phyloP scores from a whole-genome alignment of 2,329 filamentous ascomycete species.

The Penicillium crustosum region DNA sequence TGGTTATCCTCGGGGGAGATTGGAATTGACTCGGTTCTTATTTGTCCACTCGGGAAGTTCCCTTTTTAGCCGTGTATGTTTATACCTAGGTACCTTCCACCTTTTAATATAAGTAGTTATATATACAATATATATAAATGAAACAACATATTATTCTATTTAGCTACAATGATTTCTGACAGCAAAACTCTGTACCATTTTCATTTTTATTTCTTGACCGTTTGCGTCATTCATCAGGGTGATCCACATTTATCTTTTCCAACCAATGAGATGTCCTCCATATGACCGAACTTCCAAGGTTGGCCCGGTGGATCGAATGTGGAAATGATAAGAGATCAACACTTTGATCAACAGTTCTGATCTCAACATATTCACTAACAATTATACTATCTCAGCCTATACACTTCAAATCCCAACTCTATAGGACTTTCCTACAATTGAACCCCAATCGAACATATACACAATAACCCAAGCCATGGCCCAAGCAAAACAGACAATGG shows the following conservation, averaged over 20 bases:
- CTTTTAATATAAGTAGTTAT: too few species aligned
- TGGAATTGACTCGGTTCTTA: not conserved
- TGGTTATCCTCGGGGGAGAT: not conserved
- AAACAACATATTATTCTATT: not conserved
- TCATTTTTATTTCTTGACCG: not conserved
- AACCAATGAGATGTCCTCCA: not conserved
- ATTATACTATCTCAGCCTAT: too few species aligned
- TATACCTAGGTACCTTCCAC: too few species aligned
- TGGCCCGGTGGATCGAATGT: not conserved
- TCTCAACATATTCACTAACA: not conserved
- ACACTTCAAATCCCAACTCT: not conserved
- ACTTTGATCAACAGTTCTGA: not conserved
- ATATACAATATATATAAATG: not conserved
- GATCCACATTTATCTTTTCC: not conserved
- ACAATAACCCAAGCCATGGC: not conserved
- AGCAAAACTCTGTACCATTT: too few species aligned
- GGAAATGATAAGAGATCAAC: not conserved
- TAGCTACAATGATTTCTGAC: not conserved
- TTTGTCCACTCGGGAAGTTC: not conserved
- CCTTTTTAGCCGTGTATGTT: not conserved
- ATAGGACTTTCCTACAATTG: not conserved
- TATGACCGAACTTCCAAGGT: not conserved
- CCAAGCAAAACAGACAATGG: not conserved
- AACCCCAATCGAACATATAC: not conserved
- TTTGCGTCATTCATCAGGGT: not conserved